Conservation (phyloP, 805 yeast species). For the Pichia californica region DNA sequence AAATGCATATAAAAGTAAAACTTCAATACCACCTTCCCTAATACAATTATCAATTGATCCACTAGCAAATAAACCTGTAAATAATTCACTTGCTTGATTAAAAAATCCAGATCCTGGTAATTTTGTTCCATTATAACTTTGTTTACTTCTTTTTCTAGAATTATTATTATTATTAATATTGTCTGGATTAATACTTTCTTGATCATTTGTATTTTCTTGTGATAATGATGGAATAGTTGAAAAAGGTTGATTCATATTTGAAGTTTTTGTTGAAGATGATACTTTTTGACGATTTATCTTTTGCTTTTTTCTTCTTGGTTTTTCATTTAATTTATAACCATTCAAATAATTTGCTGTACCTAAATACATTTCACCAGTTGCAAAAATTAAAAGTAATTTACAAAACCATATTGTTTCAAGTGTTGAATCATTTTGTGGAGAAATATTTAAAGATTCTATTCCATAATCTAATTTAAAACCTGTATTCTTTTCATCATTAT, state of each 20-base stretch:
- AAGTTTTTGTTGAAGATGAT: not conserved
- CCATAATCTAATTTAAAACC: slow-evolving; percentile 27
- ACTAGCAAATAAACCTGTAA: slow-evolving; percentile 69
- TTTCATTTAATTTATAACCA: slow-evolving; percentile 35
- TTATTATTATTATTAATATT: not conserved
- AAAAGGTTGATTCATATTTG: not conserved
- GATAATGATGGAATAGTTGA: not conserved
- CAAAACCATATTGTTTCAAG: slow-evolving; percentile 78
- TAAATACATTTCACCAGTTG: slow-evolving; percentile 76
- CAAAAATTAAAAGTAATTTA: slow-evolving; percentile 64
- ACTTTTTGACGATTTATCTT: slow-evolving; percentile 7
- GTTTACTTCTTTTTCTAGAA: not conserved
- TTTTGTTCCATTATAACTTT: slow-evolving; percentile 29
- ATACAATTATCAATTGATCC: slow-evolving; percentile 77
- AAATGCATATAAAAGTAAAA: slow-evolving; percentile 66
- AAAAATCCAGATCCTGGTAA: slow-evolving; percentile 77
- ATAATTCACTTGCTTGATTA: slow-evolving; percentile 71
- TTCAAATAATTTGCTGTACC: slow-evolving; percentile 67
- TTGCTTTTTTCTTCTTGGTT: slow-evolving; percentile 18
- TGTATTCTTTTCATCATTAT: slow-evolving; percentile 38
- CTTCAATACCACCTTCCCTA: slow-evolving; percentile 76
- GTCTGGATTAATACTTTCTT: not conserved
- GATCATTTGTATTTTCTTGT: not conserved
- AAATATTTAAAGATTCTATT: slow-evolving; percentile 17
- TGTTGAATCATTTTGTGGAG: slow-evolving; percentile 43